Conservation (phyloP, 1,139 yeast genomes). For the Candida tetrigidarum region DNA sequence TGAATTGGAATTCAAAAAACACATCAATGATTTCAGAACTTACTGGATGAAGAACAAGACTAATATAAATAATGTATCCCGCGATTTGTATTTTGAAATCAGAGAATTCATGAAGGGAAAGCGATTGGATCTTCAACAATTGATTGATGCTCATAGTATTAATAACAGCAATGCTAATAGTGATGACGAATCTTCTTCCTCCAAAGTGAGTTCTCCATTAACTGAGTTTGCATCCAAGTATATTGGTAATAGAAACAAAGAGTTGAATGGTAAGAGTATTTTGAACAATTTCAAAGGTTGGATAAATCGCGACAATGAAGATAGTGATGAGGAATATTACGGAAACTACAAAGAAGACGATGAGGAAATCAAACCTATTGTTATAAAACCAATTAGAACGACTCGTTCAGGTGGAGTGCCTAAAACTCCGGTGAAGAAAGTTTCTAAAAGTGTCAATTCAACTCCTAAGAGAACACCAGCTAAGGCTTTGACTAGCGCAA, state of each 20-base stretch:
- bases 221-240: conserved; percentile 65
- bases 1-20: conserved; percentile 91
- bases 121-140: conserved; percentile 44
- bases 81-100: conserved; percentile 82
- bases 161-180: conserved; percentile 18
- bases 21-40: conserved; percentile 82
- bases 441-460: conserved; percentile 1
- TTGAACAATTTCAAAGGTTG: conserved; percentile 70
- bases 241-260: conserved; percentile 57
- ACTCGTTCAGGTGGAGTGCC: conserved; percentile 11
- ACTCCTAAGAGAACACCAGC: conserved; percentile 8
- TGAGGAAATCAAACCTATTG: conserved; percentile 20
- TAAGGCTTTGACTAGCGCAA: conserved; percentile 4
- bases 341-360: conserved; percentile 16
- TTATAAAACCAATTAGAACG: conserved; percentile 15
- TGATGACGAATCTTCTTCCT: conserved; percentile 12
- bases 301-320: conserved; percentile 44
- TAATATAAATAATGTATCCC: conserved; percentile 73
- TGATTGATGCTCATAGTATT: conserved; percentile 27
- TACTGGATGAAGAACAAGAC: conserved; percentile 79
- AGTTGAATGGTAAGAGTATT: conserved; percentile 49
- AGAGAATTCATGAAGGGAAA: conserved; percentile 68
- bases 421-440: conserved; percentile 6
- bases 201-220: conserved; percentile 47
- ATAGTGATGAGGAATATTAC: conserved; percentile 8